phyloP scores from a whole-genome alignment of 768 basidiomycete genomes.

The Dentipellis fragilis region DNA sequence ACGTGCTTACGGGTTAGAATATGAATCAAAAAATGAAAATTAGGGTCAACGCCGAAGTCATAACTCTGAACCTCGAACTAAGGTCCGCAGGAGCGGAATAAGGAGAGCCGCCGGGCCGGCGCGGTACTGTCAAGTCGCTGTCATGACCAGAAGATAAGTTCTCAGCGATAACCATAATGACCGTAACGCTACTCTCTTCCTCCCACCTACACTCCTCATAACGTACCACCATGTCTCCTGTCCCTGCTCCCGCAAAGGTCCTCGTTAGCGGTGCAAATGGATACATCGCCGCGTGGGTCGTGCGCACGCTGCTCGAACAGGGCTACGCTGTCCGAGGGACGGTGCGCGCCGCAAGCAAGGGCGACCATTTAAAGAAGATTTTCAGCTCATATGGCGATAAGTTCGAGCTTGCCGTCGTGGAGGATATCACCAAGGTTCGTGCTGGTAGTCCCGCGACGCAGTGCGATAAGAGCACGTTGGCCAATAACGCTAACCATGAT shows the following conservation, averaged over 20 bases:
- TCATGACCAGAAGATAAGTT: no score
- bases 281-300: constrained; percentile 21
- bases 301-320: constrained; percentile 24
- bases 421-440: constrained; percentile 32
- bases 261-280: constrained; percentile 8
- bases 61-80: no score
- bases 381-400: constrained; percentile 25
- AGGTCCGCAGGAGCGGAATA: no score
- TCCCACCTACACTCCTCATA: no score
- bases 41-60: no score
- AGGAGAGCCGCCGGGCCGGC: no score
- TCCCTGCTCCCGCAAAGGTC: constrained; percentile 1
- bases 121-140: no score
- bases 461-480: constrained; percentile 8
- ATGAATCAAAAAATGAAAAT: no score
- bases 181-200: no score
- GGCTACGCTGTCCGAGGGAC: constrained; percentile 34
- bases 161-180: no score
- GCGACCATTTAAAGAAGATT: constrained; percentile 27
- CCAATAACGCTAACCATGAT: neutral
- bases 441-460: neutral
- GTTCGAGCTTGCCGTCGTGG: constrained; percentile 34
- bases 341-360: constrained; percentile 34
- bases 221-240: constrained; percentile 19
- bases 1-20: no score